Base-by-base conservation (phyloP, 202 grass and related monocot genomes). In the Zizania palustris region DNA sequence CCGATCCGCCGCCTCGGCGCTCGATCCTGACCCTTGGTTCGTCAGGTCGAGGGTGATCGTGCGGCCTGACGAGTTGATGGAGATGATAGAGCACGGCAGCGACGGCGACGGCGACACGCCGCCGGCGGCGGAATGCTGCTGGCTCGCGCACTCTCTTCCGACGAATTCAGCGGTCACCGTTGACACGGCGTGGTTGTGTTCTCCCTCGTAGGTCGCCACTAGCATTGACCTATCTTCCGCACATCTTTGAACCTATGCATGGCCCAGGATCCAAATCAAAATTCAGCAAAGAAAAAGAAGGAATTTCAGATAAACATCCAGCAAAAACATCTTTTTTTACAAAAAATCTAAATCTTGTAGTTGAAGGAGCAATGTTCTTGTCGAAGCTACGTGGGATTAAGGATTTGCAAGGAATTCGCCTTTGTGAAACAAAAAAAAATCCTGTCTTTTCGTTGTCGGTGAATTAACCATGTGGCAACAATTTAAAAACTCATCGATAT, bases 141-240 rank as follows among this genome's bases (percentile, higher is more conserved):
- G 56, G 41, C 21, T 55, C n/a, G 67, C 50, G 8, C 55, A 56
- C 1, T 60, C 62, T 45, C 12, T n/a, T 1, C 9, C 35, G 33
- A n/a, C 61, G 0, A 76, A 61, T 10, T 69, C 71, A 7, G 10
- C 62, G 5, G 7, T 20, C 11, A 40, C 11, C 5, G 65, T 33
- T 2, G n/a, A 56, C 4, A 16, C 34, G 7, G 16, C 40, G 5
- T 97, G 93, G 72, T 80, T 93, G 75, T 97, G 93, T 0, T 93
- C 82, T 0, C 93, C 90, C 39, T 93, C 86, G 28, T 97, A 97
- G 1, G 86, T 91, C 35, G 75, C 90, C 68, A 91, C 73, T 15
- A 93, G 65, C 73, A 90, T n/a, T 9, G 84, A 80, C 37, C 16
- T 73, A 19, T 97, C 88, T 39, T 93, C 84, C 1, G 78, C 88